phyloP scores from a whole-genome alignment of 2,329 filamentous ascomycete species.

The Aspergillus sp. region DNA sequence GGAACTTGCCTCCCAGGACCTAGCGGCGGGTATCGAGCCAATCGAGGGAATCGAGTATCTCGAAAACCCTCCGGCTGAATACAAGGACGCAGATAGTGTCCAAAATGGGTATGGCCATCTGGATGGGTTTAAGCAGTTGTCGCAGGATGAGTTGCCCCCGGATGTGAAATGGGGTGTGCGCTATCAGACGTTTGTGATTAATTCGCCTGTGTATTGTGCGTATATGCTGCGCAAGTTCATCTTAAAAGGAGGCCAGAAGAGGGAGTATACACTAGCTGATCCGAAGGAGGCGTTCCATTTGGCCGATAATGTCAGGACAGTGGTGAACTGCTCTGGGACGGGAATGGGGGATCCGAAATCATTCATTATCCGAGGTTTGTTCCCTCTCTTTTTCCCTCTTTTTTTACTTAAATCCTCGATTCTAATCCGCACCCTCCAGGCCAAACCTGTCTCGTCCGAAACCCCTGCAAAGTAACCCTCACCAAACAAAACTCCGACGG shows the following conservation, averaged over 20 bases:
- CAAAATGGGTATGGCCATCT: slow-evolving; percentile 25
- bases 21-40: slow-evolving; percentile 33
- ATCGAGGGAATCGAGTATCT: slow-evolving; percentile 40
- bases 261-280: slow-evolving; percentile 21
- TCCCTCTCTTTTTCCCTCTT: neutral
- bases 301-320: slow-evolving; percentile 26
- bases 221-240: slow-evolving; percentile 38
- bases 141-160: slow-evolving; percentile 21
- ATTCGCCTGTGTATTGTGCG: slow-evolving; percentile 40
- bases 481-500: slow-evolving; percentile 61
- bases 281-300: slow-evolving; percentile 35
- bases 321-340: slow-evolving; percentile 43
- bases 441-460: slow-evolving; percentile 45
- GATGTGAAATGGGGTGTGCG: slow-evolving; percentile 37
- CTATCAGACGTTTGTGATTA: slow-evolving; percentile 40
- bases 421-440: slow-evolving; percentile 18
- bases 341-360: slow-evolving; percentile 39
- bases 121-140: slow-evolving; percentile 31
- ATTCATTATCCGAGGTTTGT: slow-evolving; percentile 40
- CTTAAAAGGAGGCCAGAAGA: slow-evolving; percentile 31
- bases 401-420: neutral
- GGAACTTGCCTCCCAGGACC: slow-evolving; percentile 25
- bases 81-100: slow-evolving; percentile 23
- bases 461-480: slow-evolving; percentile 42
- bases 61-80: slow-evolving; percentile 32